Evolutionary conservation across 2,329 filamentous ascomycete species (phyloP), one percentile per base, ranked within the genome.

Genomic region (Pseudophaeomoniella oleicola): DNA sequence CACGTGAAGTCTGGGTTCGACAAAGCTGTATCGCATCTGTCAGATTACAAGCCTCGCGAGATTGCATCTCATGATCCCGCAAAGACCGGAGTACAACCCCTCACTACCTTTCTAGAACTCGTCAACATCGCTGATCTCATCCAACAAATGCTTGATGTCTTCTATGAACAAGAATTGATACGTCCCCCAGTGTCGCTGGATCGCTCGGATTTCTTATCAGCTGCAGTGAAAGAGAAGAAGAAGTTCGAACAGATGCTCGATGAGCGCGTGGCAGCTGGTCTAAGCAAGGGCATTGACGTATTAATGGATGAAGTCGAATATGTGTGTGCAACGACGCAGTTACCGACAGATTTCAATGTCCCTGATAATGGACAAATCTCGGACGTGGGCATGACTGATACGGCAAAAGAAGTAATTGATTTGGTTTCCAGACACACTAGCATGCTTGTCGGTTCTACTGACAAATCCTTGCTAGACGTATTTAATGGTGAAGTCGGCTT

Each of bases 301-400:
- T 72, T 98, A 31, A 96, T 98, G 81, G 86, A 93, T 49, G 90
- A 98, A 61, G 87, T 96, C 17, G 90, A 98, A 56, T 94, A 92
- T 53, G 72, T 98, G 22, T 86, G 86, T 49, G 86, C 83, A 13
- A 94, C 87, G 0, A 84, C 79, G 2, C 90, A 98, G 55, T 63
- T 71, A 16, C 79, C 86, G 0, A 81, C 81, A 1, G 90, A 98
- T 60, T 98, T 90, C 61, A 94, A 96, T 50, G 88, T 90, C 0
- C 63, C 54, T 19, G 48, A 22, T 38, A 53, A 37, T 54, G 52
- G 17, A 49, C 52, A 34, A 52, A 57, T 36, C 47, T 53, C 12
- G 46, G 50, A 37, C 51, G 52, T 30, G 50, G 83, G 85, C 0
- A 80, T 88, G 1, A 94, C 81, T 30, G 60, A 71, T 31, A 88